Evolutionary conservation across 2,329 filamentous ascomycete species (phyloP).

Genomic region (Aspergillus sp.): DNA sequence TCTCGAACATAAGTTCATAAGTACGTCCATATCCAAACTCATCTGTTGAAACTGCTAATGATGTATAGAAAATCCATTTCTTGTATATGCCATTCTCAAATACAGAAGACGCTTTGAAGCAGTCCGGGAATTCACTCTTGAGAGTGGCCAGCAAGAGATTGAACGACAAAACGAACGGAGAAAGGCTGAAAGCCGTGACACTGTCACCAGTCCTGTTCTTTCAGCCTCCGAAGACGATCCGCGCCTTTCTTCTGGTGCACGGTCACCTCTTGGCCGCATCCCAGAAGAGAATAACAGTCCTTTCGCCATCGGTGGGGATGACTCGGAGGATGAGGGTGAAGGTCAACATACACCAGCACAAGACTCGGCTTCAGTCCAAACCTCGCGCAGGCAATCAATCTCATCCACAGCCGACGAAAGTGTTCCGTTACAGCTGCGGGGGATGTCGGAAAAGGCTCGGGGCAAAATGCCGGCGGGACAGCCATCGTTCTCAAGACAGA

Average conservation of each 20-base stretch:
- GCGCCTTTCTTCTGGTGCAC: constrained; percentile 49
- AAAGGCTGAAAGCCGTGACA: constrained; percentile 58
- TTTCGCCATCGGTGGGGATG: constrained; percentile 83
- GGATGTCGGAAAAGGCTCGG: constrained; percentile 95
- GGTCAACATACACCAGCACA: constrained; percentile 60
- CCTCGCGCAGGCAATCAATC: constrained; percentile 66
- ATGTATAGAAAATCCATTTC: constrained; percentile 69
- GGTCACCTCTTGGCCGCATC: constrained; percentile 64
- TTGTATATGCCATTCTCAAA: constrained; percentile 76
- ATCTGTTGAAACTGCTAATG: constrained; percentile 20
- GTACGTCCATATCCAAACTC: constrained; percentile 50
- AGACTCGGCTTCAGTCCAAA: constrained; percentile 56
- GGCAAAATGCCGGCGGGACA: constrained; percentile 90
- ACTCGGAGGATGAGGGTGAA: constrained; percentile 63
- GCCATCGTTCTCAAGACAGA: constrained; percentile 83
- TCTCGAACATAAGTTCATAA: constrained; percentile 80
- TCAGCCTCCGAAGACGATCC: constrained; percentile 44
- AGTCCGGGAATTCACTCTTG: constrained; percentile 81
- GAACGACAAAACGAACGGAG: constrained; percentile 71
- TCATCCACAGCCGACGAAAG: constrained; percentile 71
- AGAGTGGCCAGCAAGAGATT: constrained; percentile 88
- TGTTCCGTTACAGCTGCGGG: constrained; percentile 76
- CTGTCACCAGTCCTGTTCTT: constrained; percentile 34
- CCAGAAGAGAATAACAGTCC: constrained; percentile 75
- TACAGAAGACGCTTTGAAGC: constrained; percentile 83